Evolutionary conservation across 768 basidiomycete species (phyloP), one percentile per base, ranked within the genome.

Genomic region (Russula olivacea): DNA sequence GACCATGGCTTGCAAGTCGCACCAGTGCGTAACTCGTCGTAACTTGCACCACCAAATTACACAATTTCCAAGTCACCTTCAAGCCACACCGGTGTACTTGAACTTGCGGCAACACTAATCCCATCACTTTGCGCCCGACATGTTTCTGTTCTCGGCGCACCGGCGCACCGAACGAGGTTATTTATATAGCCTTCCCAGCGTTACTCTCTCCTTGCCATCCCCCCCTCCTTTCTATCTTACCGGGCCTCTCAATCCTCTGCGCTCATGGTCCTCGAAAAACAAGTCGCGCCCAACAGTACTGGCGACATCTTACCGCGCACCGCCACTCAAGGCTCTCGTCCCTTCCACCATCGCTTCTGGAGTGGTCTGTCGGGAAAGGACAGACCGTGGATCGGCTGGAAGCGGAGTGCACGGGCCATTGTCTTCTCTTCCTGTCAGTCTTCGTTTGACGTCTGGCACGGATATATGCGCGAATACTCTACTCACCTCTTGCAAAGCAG

Each of bases 321-420:
- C 8, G 21, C 2, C 8, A 30, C 30, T 32, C 19, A n/a, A 7
- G 3, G 14, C 2, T 1, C 5, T 49, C 40, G 17, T 30, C 30
- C 12, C 8, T 38, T 14, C 3, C 48, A 38, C 17, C 21, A n/a
- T 4, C 57, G 58, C 30, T 4, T 68, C 36, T 68, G 58, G 64
- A 54, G 28, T n/a, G 51, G 67, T 21, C 34, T 69, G 21, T 59
- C 15, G 12, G 68, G 68, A 19, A 69, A 43, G 25, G 60, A 21
- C n/a, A 52, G 68, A 12, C 59, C 8, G 14, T 51, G 43, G 48
- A 50, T 64, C 17, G 25, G 55, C 32, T 68, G 58, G 63, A 41
- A 9, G 40, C 30, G 55, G 12, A 69, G 68, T 17, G 50, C 40
- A 10, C 10, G 1, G 6, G 64, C 64, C 19, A 67, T 67, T 19